A percentile compares a stretch with the other conserved stretches of the same genome.
phyloP scores from a whole-genome alignment of 2,329 filamentous ascomycete species.

The Grosmannia serpens region DNA sequence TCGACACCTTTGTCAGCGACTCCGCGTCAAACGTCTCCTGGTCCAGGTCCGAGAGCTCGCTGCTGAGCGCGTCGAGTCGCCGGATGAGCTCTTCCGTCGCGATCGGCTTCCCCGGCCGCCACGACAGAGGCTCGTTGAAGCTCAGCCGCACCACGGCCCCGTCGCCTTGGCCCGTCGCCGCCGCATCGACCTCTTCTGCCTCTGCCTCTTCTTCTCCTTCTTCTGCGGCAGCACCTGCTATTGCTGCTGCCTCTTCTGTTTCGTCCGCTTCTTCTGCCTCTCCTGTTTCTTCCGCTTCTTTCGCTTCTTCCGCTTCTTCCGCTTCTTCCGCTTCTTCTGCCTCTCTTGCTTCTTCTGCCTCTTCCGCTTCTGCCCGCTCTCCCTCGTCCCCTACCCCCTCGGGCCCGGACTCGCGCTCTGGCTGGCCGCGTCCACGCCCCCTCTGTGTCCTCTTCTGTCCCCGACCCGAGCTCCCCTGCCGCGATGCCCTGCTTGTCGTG shows the following conservation, averaged over 20 bases:
- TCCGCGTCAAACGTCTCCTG: constrained; percentile 75
- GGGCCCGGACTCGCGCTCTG: not conserved
- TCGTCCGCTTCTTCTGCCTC: not conserved
- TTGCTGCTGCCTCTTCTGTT: not conserved
- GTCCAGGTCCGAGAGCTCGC: constrained; percentile 75
- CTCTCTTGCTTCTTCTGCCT: constrained; percentile 2
- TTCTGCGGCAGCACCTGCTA: too few relatives aligned
- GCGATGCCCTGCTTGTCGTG: not conserved
- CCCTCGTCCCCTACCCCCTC: not conserved
- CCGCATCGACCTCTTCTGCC: not conserved
- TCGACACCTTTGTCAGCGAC: constrained; percentile 74
- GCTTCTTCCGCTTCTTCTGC: not conserved
- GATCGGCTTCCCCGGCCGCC: constrained; percentile 86
- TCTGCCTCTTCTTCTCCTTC: not conserved
- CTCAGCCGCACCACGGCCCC: constrained; percentile 40
- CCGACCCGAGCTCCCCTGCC: constrained; percentile 1
- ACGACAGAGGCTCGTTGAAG: constrained; percentile 80
- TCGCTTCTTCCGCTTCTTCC: not conserved
- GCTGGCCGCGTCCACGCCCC: not conserved
- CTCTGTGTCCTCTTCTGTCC: constrained; percentile 1
- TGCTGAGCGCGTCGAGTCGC: constrained; percentile 67
- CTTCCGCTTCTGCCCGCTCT: constrained; percentile 1
- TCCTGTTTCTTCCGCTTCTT: not conserved
- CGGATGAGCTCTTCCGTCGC: constrained; percentile 69
- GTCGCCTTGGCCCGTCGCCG: constrained; percentile 16